A percentile compares a stretch with the other conserved stretches of the same genome.
These are phyloP conservation scores for Boletus reticuloceps DNA, from an alignment of 768 basidiomycete species.

Conservation along the genomic window DNA sequence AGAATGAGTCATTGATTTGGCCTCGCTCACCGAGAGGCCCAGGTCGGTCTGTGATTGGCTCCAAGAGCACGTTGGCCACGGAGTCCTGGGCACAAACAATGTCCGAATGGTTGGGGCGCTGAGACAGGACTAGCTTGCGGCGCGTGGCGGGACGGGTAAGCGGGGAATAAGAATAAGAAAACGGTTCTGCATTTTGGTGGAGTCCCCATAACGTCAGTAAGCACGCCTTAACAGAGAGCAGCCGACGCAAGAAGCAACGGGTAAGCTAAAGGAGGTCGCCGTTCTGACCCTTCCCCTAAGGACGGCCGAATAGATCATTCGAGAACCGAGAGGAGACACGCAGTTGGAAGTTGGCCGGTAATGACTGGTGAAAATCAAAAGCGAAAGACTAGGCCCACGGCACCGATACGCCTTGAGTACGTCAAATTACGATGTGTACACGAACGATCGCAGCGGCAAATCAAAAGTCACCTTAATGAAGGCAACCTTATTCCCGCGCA, in stretches of 20 bases:
- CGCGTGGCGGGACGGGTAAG: constrained; percentile 2
- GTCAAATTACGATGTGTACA: constrained; percentile 20
- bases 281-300: constrained; percentile 11
- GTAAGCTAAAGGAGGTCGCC: constrained; percentile 9
- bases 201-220: constrained; percentile 13
- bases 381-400: constrained; percentile 16
- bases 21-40: not conserved
- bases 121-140: constrained; percentile 8
- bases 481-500: constrained; percentile 24
- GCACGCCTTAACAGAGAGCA: constrained; percentile 2
- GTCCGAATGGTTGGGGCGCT: not conserved
- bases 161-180: constrained; percentile 2
- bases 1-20: constrained; percentile 1
- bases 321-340: constrained; percentile 6
- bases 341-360: constrained; percentile 7
- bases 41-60: constrained; percentile 9
- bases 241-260: constrained; percentile 3
- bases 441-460: constrained; percentile 17
- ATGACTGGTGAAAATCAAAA: constrained; percentile 24
- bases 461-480: constrained; percentile 18
- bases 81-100: not conserved
- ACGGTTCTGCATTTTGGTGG: constrained; percentile 1
- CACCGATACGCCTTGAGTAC: constrained; percentile 27
- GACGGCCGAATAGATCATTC: constrained; percentile 3
- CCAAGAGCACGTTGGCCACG: constrained; percentile 8